Conservation (phyloP, 2,329 filamentous ascomycete species). For the Emergomyces pasteurianus region DNA sequence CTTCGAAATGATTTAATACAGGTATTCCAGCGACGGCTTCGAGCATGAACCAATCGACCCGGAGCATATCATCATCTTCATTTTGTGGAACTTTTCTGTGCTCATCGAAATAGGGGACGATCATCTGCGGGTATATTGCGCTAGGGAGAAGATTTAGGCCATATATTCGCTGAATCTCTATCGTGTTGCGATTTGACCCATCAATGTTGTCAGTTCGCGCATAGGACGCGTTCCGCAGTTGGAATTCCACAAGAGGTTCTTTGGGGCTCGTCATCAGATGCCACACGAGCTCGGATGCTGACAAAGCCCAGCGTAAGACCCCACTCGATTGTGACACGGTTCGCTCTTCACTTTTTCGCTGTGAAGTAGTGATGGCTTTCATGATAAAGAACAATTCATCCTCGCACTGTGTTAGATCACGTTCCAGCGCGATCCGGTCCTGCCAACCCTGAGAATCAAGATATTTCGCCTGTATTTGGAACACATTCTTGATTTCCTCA, state of each 20-base stretch:
- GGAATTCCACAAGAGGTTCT: constrained; percentile 82
- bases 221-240: constrained; percentile 81
- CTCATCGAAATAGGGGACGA: constrained; percentile 72
- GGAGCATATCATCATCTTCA: constrained; percentile 68
- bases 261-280: constrained; percentile 80
- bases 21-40: constrained; percentile 96
- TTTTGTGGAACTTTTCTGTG: constrained; percentile 43
- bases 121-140: constrained; percentile 91
- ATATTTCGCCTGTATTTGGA: constrained; percentile 80
- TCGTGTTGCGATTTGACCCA: constrained; percentile 85
- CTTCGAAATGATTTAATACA: constrained; percentile 93
- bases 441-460: constrained; percentile 86
- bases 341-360: constrained; percentile 68
- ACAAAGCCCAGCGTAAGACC: constrained; percentile 80
- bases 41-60: constrained; percentile 95
- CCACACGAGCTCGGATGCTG: constrained; percentile 94
- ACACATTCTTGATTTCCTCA: constrained; percentile 91
- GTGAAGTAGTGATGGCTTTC: constrained; percentile 97
- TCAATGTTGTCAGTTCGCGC: constrained; percentile 95
- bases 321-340: constrained; percentile 59
- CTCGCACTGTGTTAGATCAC: constrained; percentile 77
- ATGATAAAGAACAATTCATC: constrained; percentile 99
- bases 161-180: constrained; percentile 77
- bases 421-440: constrained; percentile 76
- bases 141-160: constrained; percentile 83